Percentiles rank a stretch among this genome's conserved stretches.
phyloP scores from a whole-genome alignment of 2,329 filamentous ascomycete species.

The Verticillium klebahnii region DNA sequence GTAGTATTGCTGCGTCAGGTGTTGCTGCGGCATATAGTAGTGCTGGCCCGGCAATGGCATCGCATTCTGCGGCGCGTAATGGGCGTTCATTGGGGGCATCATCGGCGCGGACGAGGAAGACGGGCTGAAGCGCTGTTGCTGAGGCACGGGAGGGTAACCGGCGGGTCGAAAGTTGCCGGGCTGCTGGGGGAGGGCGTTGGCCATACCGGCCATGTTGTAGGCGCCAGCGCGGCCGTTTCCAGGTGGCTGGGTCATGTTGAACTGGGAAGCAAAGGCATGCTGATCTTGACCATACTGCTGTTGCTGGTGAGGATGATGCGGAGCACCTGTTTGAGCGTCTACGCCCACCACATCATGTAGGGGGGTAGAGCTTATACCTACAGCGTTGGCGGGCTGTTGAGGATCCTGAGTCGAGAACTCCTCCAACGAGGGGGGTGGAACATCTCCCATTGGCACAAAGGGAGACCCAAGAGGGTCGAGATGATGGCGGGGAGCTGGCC shows the following conservation, averaged over 20 bases:
- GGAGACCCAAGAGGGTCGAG: not conserved
- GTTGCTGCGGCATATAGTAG: conserved; percentile 43
- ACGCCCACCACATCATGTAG: conserved; percentile 2
- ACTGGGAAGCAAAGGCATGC: conserved; percentile 35
- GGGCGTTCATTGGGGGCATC: conserved; percentile 30
- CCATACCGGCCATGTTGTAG: conserved; percentile 45
- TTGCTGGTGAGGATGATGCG: conserved; percentile 13
- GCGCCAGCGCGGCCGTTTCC: conserved; percentile 22
- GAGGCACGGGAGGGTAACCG: conserved; percentile 29
- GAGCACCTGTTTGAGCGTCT: conserved; percentile 12
- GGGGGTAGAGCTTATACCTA: conserved; percentile 4
- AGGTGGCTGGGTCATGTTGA: conserved; percentile 31
- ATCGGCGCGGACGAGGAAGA: conserved; percentile 27
- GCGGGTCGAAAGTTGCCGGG: conserved; percentile 28
- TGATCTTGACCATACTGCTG: conserved; percentile 25
- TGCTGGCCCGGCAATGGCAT: conserved; percentile 35
- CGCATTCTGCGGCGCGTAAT: conserved; percentile 31
- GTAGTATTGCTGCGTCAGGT: conserved; percentile 40
- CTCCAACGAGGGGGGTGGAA: conserved; percentile 16
- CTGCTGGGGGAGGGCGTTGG: conserved; percentile 35
- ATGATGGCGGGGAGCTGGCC: not conserved
- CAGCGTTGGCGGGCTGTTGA: conserved; percentile 8
- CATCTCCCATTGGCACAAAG: conserved; percentile 28
- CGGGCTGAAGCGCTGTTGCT: conserved; percentile 26
- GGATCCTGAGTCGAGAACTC: conserved; percentile 13